Evolutionary conservation across 108 stramenopile species (phyloP).

Genomic region (Skeletonema menzelii): DNA sequence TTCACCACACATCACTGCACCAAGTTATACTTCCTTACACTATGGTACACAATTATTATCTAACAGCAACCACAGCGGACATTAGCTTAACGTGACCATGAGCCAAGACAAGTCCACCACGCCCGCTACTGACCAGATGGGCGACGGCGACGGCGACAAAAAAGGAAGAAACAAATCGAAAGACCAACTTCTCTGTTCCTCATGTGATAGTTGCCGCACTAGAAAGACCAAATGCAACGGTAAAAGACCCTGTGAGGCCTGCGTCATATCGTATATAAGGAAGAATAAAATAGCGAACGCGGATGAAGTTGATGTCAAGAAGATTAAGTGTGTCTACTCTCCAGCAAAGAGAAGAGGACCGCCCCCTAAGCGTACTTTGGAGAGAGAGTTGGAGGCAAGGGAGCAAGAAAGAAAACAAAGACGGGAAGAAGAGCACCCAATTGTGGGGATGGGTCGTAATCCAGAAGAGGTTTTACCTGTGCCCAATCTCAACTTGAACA

Average conservation of each 20-base stretch:
- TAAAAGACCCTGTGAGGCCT: constrained; percentile 73
- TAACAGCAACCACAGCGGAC: too few species aligned
- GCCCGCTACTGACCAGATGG: background rate
- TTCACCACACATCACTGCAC: too few species aligned
- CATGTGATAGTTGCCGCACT: constrained; percentile 82
- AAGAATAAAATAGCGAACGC: constrained; percentile 62
- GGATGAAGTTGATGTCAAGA: constrained; percentile 51
- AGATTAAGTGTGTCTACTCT: constrained; percentile 72
- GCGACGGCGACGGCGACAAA: background rate
- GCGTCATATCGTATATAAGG: constrained; percentile 77
- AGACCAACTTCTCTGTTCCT: constrained; percentile 53
- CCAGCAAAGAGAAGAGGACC: constrained; percentile 85
- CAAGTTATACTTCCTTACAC: too few species aligned
- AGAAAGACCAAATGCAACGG: constrained; percentile 87
- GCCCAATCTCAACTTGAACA: background rate
- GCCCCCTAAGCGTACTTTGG: constrained; percentile 52
- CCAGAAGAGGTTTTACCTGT: background rate
- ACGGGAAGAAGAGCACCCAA: background rate
- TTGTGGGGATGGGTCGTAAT: background rate
- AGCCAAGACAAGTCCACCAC: background rate
- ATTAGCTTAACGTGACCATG: background rate
- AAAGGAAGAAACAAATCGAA: background rate
- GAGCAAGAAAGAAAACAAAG: background rate
- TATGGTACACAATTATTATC: too few species aligned
- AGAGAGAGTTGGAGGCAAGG: background rate